Evolutionary conservation across 2,329 filamentous ascomycete species (phyloP).

Genomic region (Phaeosphaeriaceae sp.): DNA sequence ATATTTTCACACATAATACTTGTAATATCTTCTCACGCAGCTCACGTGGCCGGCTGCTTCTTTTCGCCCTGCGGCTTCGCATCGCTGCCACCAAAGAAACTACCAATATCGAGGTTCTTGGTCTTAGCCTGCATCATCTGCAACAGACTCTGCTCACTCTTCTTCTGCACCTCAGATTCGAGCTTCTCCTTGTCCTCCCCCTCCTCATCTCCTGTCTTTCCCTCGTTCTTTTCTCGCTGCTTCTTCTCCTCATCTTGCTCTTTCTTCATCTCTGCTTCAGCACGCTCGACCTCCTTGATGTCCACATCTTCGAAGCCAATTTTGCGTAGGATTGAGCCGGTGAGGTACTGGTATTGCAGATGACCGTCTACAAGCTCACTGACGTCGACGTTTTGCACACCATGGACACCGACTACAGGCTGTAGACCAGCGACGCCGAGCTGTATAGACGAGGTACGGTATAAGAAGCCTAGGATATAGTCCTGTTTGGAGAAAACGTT

Average conservation of each 20-base stretch:
- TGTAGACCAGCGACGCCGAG: constrained; percentile 86
- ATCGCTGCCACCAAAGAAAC: constrained; percentile 9
- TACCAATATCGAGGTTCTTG: constrained; percentile 30
- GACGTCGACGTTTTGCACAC: constrained; percentile 66
- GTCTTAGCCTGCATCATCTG: constrained; percentile 53
- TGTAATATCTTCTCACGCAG: not conserved
- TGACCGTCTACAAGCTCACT: constrained; percentile 60
- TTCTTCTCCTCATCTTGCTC: constrained; percentile 53
- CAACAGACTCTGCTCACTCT: constrained; percentile 54
- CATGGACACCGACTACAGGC: constrained; percentile 70
- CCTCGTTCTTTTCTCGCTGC: constrained; percentile 44
- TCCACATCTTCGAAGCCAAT: constrained; percentile 63
- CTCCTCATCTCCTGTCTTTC: constrained; percentile 28
- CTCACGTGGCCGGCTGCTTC: not conserved
- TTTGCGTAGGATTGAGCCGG: constrained; percentile 58
- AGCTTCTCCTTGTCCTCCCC: constrained; percentile 46
- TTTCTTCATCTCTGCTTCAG: constrained; percentile 53
- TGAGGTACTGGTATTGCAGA: constrained; percentile 58
- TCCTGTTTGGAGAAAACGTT: constrained; percentile 91
- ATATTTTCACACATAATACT: not conserved
- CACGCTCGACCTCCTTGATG: constrained; percentile 53
- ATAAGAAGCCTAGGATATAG: constrained; percentile 85
- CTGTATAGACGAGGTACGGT: constrained; percentile 82
- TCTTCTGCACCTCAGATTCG: constrained; percentile 52
- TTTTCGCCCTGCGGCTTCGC: constrained; percentile 8